Evolutionary conservation across 495 filamentous ascomycete genomes (phyloP), one percentile per base, ranked within the genome.

Genomic region (Pyronema omphalodes): DNA sequence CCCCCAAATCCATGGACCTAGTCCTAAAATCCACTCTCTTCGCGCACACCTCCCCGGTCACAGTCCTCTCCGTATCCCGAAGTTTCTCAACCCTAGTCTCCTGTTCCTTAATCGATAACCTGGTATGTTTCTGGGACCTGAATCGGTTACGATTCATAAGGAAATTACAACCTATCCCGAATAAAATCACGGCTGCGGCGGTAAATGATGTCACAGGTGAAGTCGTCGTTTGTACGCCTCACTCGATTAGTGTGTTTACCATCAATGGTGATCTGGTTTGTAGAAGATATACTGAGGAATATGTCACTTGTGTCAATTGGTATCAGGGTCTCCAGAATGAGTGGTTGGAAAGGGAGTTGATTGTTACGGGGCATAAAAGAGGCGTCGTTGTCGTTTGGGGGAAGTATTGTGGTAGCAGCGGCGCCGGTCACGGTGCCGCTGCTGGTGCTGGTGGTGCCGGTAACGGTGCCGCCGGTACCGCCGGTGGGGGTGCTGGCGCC

Each of bases 241-340:
- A 76, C 18, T 73, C 81, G 39, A 69, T 94, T 39, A 67, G 78
- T 7, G 67, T 98, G n/a, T 95, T 83, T 66, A 91, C 86, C 0
- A 72, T 98, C 19, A 98, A 98, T 59, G 91, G 91, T 7, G 76
- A 83, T 23, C 56, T 88, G 0, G 67, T 96, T 9, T 72, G 94
- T 1, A 80, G 88, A 52, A 84, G 93, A 62, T 78, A 79, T 33
- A 68, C 68, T 9, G 87, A 91, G 35, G 85, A 91, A 57, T 76
- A 69, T 35, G 76, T 95, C 7, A 69, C 81, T 37, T 79, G 80
- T 12, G 94, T 88, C 58, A 84, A 88, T 9, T 94, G 93, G 67
- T 96, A 95, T 70, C 88, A 98, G 66, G 91, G 91, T 0, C 74
- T 78, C 0, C 82, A 83, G 0, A 94, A 88, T 58, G 91, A 94